Percentiles rank a stretch among this genome's conserved stretches.
phyloP scores from a whole-genome alignment of 1,139 yeast species.

The Meyerozyma elateridarum region DNA sequence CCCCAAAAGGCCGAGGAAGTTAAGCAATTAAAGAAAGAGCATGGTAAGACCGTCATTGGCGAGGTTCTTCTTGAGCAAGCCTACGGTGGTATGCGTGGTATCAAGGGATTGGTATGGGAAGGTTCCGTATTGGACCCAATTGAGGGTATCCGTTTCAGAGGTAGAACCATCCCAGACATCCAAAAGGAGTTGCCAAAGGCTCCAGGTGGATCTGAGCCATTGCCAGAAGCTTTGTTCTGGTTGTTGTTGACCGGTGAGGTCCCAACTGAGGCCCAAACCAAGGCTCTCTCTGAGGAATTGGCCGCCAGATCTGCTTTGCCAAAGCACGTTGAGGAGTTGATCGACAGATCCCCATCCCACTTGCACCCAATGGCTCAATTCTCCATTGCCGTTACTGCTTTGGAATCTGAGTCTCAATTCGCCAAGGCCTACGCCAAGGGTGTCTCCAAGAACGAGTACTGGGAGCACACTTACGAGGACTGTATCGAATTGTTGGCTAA shows the following conservation, averaged over 20 bases:
- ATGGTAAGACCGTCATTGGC: constrained; percentile 89
- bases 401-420: constrained; percentile 85
- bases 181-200: constrained; percentile 91
- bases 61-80: constrained; percentile 95
- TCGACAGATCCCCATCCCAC: constrained; percentile 78
- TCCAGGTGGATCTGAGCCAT: constrained; percentile 78
- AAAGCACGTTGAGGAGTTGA: constrained; percentile 75
- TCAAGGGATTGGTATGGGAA: constrained; percentile 98
- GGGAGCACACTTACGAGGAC: constrained; percentile 93
- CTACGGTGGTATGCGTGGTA: constrained; percentile 99
- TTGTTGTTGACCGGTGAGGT: constrained; percentile 85
- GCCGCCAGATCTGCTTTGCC: constrained; percentile 86
- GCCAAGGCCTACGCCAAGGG: constrained; percentile 91
- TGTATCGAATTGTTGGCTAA: constrained; percentile 84
- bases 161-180: constrained; percentile 94
- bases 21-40: constrained; percentile 81
- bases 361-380: constrained; percentile 98
- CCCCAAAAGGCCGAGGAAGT: constrained; percentile 92
- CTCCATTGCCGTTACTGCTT: constrained; percentile 87
- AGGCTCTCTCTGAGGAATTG: constrained; percentile 72
- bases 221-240: constrained; percentile 94
- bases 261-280: constrained; percentile 73
- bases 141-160: constrained; percentile 98
- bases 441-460: constrained; percentile 80
- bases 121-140: constrained; percentile 97